phyloP scores from a whole-genome alignment of 805 yeast genomes.

The Tanozyma kutaoensis region DNA sequence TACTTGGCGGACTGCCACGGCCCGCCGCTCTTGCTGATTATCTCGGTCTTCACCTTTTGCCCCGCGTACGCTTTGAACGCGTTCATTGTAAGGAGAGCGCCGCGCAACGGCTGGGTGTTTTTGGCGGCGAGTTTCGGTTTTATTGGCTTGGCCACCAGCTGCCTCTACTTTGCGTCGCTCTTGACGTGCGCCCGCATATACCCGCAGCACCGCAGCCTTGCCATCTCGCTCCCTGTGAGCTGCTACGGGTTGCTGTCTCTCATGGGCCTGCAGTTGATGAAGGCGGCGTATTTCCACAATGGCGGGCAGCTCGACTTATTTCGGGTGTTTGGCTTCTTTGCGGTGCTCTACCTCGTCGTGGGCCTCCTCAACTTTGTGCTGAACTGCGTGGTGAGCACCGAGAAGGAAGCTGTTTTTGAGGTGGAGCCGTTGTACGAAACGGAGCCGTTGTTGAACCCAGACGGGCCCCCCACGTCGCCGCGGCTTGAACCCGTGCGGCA shows the following conservation, averaged over 20 bases:
- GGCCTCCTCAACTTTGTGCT: slow-evolving; percentile 52
- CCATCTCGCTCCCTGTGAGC: slow-evolving; percentile 81
- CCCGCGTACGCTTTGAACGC: slow-evolving; percentile 49
- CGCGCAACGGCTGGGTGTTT: slow-evolving; percentile 10
- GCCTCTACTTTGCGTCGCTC: slow-evolving; percentile 57
- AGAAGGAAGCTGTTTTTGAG: slow-evolving; percentile 31
- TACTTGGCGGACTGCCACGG: slow-evolving; percentile 79
- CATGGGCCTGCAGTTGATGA: slow-evolving; percentile 52
- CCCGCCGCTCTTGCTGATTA: slow-evolving; percentile 53
- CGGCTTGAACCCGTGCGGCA: slow-evolving; percentile 25
- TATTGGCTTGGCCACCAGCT: slow-evolving; percentile 62
- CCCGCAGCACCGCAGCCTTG: slow-evolving; percentile 62
- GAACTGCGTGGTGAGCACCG: slow-evolving; percentile 50
- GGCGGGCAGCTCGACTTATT: slow-evolving; percentile 28
- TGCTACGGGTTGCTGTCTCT: slow-evolving; percentile 78
- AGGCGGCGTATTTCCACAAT: slow-evolving; percentile 21
- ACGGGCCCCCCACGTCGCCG: slow-evolving; percentile 7
- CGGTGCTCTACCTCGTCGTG: slow-evolving; percentile 37
- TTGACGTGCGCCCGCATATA: slow-evolving; percentile 79
- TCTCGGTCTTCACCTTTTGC: slow-evolving; percentile 46
- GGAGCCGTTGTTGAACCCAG: slow-evolving; percentile 14
- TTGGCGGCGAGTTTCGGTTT: slow-evolving; percentile 38
- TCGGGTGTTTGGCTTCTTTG: slow-evolving; percentile 39
- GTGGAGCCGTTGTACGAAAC: slow-evolving; percentile 12
- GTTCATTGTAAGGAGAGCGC: slow-evolving; percentile 6